Evolutionary conservation across 139 green algal species (phyloP).

Genomic region (Chlorella sp.): DNA sequence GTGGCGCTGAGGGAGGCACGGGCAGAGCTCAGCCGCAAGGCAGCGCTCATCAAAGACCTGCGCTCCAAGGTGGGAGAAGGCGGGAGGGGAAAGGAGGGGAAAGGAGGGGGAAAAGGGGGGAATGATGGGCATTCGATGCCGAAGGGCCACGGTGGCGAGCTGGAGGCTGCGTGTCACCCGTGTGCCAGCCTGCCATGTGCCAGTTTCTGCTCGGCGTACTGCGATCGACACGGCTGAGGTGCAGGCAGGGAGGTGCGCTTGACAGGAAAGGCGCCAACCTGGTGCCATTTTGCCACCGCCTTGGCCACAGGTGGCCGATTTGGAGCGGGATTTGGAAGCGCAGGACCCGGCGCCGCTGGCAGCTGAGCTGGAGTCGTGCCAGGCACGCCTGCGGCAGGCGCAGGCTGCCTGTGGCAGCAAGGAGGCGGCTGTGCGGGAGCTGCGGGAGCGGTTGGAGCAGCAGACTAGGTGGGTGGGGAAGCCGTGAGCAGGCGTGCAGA

Average conservation of each 20-base stretch:
- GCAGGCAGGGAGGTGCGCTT: not conserved
- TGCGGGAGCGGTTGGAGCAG: conserved; percentile 49
- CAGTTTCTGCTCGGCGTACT: not conserved
- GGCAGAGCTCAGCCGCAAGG: conserved; percentile 48
- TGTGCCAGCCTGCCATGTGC: not conserved
- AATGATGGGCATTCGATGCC: too few species aligned
- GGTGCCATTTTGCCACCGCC: not conserved
- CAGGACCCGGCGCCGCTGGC: not conserved
- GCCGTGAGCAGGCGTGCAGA: not conserved
- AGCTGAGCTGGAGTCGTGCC: conserved; percentile 37
- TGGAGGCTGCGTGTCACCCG: too few species aligned
- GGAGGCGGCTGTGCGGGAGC: conserved; percentile 52
- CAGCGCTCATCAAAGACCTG: conserved; percentile 37
- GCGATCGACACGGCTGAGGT: not conserved
- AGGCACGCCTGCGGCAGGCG: conserved; percentile 44
- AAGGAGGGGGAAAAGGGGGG: too few species aligned
- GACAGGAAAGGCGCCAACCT: not conserved
- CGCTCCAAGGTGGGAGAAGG: conserved; percentile 10
- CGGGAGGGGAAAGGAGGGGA: too few species aligned
- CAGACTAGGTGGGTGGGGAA: conserved; percentile 2
- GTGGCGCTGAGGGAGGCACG: conserved; percentile 49
- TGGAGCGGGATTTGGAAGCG: conserved; percentile 26
- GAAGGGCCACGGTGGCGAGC: too few species aligned
- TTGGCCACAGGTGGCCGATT: conserved; percentile 29
- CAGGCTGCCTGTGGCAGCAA: conserved; percentile 54